phyloP scores from a whole-genome alignment of 78 protist species.

The Dictyostelium capitatum region DNA sequence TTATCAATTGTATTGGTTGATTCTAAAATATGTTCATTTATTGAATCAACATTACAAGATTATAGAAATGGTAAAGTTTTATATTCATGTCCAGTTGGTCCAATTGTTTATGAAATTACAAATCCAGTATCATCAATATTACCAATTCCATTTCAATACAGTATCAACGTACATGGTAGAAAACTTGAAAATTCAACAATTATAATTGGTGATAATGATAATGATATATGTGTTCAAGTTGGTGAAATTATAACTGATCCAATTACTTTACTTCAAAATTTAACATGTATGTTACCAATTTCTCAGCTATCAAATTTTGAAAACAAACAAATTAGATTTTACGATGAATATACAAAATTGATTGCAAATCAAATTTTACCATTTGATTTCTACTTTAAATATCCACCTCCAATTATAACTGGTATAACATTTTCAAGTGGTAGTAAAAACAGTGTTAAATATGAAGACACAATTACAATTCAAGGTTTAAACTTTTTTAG shows the following conservation, averaged over 20 bases:
- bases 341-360: background rate
- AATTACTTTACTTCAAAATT: background rate
- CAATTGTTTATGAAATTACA: background rate
- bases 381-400: background rate
- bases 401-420: background rate
- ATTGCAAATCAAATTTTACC: background rate
- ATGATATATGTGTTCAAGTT: background rate
- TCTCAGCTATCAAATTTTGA: background rate
- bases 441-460: background rate
- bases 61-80: background rate
- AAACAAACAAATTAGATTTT: background rate
- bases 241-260: background rate
- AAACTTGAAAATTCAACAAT: background rate
- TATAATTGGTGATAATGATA: background rate
- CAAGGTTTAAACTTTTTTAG: background rate
- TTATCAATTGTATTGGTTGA: background rate
- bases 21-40: background rate
- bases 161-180: background rate
- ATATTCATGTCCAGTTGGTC: constrained; percentile 19
- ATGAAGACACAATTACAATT: background rate
- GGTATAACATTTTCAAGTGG: background rate
- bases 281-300: background rate
- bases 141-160: background rate
- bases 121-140: background rate
- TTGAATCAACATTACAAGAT: background rate